These are phyloP conservation scores for Chalciporus chontae DNA, from an alignment of 768 basidiomycete species.

Conservation along the genomic window DNA sequence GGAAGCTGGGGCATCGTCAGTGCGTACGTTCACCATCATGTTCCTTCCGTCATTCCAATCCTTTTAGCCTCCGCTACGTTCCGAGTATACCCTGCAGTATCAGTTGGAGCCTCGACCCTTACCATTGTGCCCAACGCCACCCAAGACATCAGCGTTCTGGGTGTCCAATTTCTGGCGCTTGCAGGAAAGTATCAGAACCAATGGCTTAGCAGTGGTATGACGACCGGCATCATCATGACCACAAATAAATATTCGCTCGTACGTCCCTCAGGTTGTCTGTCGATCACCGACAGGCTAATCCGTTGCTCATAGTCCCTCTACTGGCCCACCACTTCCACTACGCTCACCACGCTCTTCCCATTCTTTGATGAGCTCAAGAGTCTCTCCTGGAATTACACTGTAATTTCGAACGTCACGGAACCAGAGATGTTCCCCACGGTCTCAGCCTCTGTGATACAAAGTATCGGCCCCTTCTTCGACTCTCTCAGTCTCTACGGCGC, in stretches of 20 bases:
- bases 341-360: conserved; percentile 7
- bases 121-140: conserved; percentile 7
- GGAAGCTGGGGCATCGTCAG: conserved; percentile 48
- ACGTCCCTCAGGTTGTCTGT: neutral
- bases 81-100: conserved; percentile 5
- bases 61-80: conserved; percentile 19
- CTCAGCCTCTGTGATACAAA: conserved; percentile 2
- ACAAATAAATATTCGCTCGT: conserved; percentile 15
- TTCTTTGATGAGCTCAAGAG: conserved; percentile 18
- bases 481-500: conserved; percentile 8
- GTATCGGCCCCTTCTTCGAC: conserved; percentile 15
- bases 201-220: conserved; percentile 13
- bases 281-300: neutral
- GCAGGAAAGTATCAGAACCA: conserved; percentile 18
- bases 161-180: conserved; percentile 17
- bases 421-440: conserved; percentile 13
- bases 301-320: conserved; percentile 10
- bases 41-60: neutral
- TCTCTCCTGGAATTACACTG: conserved; percentile 12
- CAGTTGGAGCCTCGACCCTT: conserved; percentile 13
- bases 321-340: conserved; percentile 5
- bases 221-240: neutral
- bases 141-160: conserved; percentile 11
- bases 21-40: conserved; percentile 3
- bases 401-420: conserved; percentile 15